These are phyloP conservation scores for Paxillus rubicundulus DNA, from an alignment of 768 basidiomycete species.

Conservation along the genomic window DNA sequence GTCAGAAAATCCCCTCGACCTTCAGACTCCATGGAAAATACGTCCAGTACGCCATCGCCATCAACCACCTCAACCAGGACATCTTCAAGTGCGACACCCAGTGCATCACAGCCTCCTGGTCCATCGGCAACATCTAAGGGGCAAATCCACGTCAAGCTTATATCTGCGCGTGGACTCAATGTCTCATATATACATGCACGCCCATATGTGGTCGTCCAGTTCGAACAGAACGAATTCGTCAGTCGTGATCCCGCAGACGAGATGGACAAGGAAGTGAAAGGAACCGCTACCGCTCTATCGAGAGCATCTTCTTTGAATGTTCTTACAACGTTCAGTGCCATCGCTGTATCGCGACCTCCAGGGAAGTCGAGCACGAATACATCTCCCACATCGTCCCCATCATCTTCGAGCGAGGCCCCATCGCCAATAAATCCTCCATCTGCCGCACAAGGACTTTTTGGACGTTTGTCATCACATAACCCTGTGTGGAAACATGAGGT, in stretches of 20 bases:
- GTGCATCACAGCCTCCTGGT: conserved; percentile 26
- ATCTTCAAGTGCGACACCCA: conserved; percentile 26
- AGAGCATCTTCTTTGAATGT: conserved; percentile 62
- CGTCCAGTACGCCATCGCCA: conserved; percentile 40
- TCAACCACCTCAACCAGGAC: conserved; percentile 38
- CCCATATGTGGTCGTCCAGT: conserved; percentile 95
- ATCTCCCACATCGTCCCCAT: conserved; percentile 42
- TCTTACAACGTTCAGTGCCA: conserved; percentile 62
- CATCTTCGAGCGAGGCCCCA: conserved; percentile 38
- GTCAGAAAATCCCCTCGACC: conserved; percentile 38
- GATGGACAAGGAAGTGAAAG: conserved; percentile 85
- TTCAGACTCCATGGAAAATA: conserved; percentile 35
- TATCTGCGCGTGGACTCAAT: conserved; percentile 82
- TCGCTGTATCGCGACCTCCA: conserved; percentile 47
- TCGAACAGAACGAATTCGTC: conserved; percentile 99
- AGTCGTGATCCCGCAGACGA: conserved; percentile 85
- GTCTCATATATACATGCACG: conserved; percentile 62
- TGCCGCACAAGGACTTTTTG: conserved; percentile 51
- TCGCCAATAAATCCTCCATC: conserved; percentile 22
- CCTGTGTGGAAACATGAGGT: conserved; percentile 99
- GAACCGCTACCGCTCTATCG: conserved; percentile 59
- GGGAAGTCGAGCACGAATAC: conserved; percentile 43
- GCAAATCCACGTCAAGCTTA: conserved; percentile 94
- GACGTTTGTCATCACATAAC: conserved; percentile 72
- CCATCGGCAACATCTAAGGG: conserved; percentile 48